Percentiles rank a stretch among this genome's conserved stretches.
Conservation (phyloP, 2,329 filamentous ascomycete species). For the Cladosporium sp. region DNA sequence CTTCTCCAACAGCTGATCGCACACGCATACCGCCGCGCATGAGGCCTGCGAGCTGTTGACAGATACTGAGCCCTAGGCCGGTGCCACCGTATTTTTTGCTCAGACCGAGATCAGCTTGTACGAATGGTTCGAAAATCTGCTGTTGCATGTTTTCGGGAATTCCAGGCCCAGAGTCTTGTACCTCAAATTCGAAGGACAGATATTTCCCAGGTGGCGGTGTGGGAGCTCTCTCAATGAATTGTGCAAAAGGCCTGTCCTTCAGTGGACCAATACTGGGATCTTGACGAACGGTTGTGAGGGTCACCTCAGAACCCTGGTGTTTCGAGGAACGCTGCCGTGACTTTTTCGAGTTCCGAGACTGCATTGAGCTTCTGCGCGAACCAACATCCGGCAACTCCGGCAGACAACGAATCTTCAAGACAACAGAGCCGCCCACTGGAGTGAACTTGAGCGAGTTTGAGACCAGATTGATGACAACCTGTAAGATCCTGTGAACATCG, state of each 20-base stretch:
- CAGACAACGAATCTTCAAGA: conserved; percentile 70
- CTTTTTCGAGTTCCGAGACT: conserved; percentile 21
- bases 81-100: conserved; percentile 90
- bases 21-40: conserved; percentile 77
- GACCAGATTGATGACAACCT: conserved; percentile 90
- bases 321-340: conserved; percentile 12
- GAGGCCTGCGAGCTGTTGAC: conserved; percentile 74
- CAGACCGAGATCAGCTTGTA: conserved; percentile 83
- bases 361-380: conserved; percentile 41
- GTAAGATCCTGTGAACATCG: conserved; percentile 85
- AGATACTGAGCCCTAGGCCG: conserved; percentile 82
- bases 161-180: conserved; percentile 82
- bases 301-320: conserved; percentile 9
- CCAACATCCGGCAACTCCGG: conserved; percentile 51
- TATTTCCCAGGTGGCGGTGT: conserved; percentile 58
- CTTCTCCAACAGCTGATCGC: conserved; percentile 66
- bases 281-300: background rate
- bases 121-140: conserved; percentile 88
- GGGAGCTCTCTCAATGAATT: conserved; percentile 33
- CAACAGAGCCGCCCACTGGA: conserved; percentile 68
- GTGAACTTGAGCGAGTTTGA: conserved; percentile 93
- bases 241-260: conserved; percentile 23
- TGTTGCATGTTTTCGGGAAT: conserved; percentile 74
- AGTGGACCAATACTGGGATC: background rate
- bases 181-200: conserved; percentile 81